Evolutionary conservation across 2,329 filamentous ascomycete genomes (phyloP).

Genomic region (Tolypocladium tropicale): DNA sequence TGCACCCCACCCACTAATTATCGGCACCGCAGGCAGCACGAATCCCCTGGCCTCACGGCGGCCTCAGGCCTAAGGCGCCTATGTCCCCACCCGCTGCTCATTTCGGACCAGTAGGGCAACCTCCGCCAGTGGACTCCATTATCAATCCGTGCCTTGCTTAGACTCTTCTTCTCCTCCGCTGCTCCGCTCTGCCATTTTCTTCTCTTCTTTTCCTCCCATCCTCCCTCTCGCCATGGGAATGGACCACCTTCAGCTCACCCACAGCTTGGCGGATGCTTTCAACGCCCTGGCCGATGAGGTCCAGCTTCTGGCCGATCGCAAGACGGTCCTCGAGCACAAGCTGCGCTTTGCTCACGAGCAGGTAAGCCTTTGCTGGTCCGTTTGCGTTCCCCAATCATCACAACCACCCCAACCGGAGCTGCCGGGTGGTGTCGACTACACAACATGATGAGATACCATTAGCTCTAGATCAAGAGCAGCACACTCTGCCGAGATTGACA

Average conservation of each 20-base stretch:
- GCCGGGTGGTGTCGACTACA: conserved; percentile 5
- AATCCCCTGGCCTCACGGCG: neutral
- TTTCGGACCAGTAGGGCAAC: neutral
- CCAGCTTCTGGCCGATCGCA: conserved; percentile 51
- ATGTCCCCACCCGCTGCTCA: neutral
- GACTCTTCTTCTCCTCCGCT: conserved; percentile 3
- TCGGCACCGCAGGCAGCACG: no score
- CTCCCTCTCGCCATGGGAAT: conserved; percentile 16
- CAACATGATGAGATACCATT: conserved; percentile 39
- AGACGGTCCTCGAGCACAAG: conserved; percentile 57
- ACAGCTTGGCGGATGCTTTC: conserved; percentile 54
- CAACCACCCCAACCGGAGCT: neutral
- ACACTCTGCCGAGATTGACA: conserved; percentile 48
- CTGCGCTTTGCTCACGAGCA: conserved; percentile 56
- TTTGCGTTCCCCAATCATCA: neutral
- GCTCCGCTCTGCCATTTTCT: conserved; percentile 8
- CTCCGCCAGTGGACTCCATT: neutral
- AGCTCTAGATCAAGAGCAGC: conserved; percentile 81
- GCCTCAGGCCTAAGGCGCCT: neutral
- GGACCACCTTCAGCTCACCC: conserved; percentile 32
- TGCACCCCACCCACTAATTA: no score
- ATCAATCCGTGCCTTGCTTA: neutral
- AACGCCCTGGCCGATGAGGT: conserved; percentile 55
- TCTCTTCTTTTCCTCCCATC: conserved; percentile 5
- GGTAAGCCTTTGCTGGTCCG: conserved; percentile 32